phyloP scores from a whole-genome alignment of 2,329 filamentous ascomycete genomes.

The Cordyceps pruinosa region DNA sequence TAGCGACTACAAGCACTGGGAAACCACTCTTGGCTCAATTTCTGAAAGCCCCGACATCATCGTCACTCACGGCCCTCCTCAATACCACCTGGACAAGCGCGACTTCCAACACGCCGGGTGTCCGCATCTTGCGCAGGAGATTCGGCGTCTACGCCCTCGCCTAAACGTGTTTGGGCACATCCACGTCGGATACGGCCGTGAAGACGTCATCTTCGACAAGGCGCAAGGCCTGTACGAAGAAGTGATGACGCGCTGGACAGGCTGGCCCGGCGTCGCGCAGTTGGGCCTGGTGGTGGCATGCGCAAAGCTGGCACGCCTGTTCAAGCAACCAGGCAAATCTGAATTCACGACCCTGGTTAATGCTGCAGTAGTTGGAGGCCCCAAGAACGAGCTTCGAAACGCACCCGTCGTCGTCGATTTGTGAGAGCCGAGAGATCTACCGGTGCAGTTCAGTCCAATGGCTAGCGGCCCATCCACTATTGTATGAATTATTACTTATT shows the following conservation, averaged over 20 bases:
- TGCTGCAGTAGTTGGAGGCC: background rate
- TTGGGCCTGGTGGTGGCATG: background rate
- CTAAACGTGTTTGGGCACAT: conserved; percentile 83
- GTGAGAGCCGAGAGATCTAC: too few relatives aligned
- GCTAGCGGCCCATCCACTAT: too few relatives aligned
- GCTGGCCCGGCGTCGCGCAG: background rate
- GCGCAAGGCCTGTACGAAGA: conserved; percentile 68
- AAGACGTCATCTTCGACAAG: conserved; percentile 67
- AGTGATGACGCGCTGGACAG: background rate
- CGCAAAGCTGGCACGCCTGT: background rate
- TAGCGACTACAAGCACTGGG: too few relatives aligned
- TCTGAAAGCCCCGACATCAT: conserved; percentile 77
- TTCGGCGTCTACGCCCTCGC: conserved; percentile 66
- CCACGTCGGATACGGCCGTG: conserved; percentile 66
- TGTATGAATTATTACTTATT: too few relatives aligned
- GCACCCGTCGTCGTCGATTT: background rate
- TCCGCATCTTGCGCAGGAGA: conserved; percentile 60
- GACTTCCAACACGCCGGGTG: conserved; percentile 70
- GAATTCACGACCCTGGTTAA: background rate
- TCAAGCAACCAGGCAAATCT: background rate
- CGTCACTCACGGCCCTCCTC: conserved; percentile 73
- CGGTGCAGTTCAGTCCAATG: too few relatives aligned
- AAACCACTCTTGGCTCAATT: too few relatives aligned
- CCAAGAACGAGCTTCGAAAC: background rate
- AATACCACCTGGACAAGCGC: conserved; percentile 62